Evolutionary conservation across 192 early-diverging fungal genomes (phyloP), one percentile per base, ranked within the genome.

Genomic region (Podila verticillata): DNA sequence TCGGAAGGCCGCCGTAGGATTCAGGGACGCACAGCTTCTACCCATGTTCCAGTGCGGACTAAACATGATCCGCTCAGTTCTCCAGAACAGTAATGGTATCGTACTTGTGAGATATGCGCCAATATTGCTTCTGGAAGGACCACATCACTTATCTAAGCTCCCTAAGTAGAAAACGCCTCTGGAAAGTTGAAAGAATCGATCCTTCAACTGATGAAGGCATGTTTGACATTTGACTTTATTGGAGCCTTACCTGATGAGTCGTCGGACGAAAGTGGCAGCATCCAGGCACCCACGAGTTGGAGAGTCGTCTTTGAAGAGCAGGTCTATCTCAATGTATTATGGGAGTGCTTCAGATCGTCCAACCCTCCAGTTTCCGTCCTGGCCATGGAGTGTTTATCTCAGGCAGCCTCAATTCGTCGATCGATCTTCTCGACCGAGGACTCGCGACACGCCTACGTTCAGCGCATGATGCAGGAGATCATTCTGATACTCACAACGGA

Each of bases 341-440:
- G 77, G 77, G 65, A 72, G 26, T 68, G 77, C 36, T 80, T 70
- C 65, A 72, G 68, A 30, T n/a, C 57, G 3, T 80, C 65, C 29
- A 51, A 61, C 0, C 22, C 44, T n/a, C 65, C 65, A 32, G 31
- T 28, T 9, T 80, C 77, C 17, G 61, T 72, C 19, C 17, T 67
- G 2, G 70, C 62, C 28, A 86, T 97, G 86, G 95, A 97, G 61
- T 92, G 92, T 48, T 68, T 97, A 17, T 92, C 93, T 20, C 86
- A 93, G 69, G 66, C 96, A 2, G 89, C 94, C 15, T 92, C 94
- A 15, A 91, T 93, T 29, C 90, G 96, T 31, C 90, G 95, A 30
- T 95, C 96, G 22, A 84, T 97, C 44, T 97, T 95, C 77, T 72
- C 77, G 0, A 84, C 86, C 24, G 95, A 96, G 20, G 83, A 89